Conservation (phyloP, 176 grass and related monocot species). For the Musa troglodytarum region DNA sequence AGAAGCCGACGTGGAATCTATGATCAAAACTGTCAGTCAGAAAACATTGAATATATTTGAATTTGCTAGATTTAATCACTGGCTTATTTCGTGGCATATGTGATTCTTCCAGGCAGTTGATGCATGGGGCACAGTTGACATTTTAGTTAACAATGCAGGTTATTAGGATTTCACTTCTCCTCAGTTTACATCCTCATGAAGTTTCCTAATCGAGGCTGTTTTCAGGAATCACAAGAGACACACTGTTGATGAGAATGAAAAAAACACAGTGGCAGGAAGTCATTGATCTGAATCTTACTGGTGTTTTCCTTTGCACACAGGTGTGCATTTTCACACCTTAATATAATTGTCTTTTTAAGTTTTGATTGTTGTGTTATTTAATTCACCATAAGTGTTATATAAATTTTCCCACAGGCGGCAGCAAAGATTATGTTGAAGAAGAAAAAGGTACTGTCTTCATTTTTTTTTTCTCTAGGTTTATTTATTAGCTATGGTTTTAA, state of each 20-base stretch:
- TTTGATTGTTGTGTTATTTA: not conserved
- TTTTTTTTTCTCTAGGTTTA: not conserved
- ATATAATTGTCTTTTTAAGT: not conserved
- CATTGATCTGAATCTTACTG: conserved; percentile 93
- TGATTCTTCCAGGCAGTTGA: conserved; percentile 54
- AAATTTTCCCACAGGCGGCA: conserved; percentile 60
- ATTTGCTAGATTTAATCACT: not conserved
- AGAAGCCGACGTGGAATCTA: conserved; percentile 90
- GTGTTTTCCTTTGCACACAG: conserved; percentile 93
- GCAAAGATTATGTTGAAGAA: conserved; percentile 99
- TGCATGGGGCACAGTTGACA: conserved; percentile 88
- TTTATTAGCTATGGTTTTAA: not conserved
- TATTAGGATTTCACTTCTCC: not conserved
- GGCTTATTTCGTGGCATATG: conserved; percentile 4
- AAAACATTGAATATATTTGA: conserved; percentile 11
- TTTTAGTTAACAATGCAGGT: conserved; percentile 99
- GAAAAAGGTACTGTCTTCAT: conserved; percentile 51
- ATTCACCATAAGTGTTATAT: conserved; percentile 6
- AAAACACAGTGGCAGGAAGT: conserved; percentile 99
- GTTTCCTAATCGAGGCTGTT: not conserved
- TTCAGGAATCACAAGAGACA: conserved; percentile 87
- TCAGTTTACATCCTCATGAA: conserved; percentile 3
- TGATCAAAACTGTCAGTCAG: conserved; percentile 82
- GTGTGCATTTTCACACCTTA: conserved; percentile 21
- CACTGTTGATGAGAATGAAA: conserved; percentile 99